Percentiles rank a stretch among this genome's conserved stretches.
Conservation (phyloP, 2,329 filamentous ascomycete species). For the Coleophoma eucalyptorum region DNA sequence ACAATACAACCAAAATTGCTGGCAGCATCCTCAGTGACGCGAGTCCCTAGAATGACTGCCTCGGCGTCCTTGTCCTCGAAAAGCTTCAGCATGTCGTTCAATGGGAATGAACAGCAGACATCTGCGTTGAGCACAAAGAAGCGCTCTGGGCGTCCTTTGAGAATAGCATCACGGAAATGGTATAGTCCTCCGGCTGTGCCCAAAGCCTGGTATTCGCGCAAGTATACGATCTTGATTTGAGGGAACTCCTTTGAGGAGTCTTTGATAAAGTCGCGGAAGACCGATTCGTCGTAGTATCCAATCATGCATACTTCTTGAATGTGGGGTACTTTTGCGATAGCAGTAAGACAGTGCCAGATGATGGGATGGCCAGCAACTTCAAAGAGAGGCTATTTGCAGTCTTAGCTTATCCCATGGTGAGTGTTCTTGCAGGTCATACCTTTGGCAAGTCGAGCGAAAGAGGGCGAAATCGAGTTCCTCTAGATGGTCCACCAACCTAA, state of each 20-base stretch:
- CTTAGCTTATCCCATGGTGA: constrained; percentile 10
- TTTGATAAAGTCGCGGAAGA: constrained; percentile 98
- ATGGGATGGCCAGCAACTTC: constrained; percentile 98
- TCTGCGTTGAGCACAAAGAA: constrained; percentile 98
- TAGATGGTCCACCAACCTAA: constrained; percentile 89
- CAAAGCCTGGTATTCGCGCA: constrained; percentile 94
- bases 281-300: constrained; percentile 96
- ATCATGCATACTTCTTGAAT: constrained; percentile 97
- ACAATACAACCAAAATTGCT: constrained; percentile 98
- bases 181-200: constrained; percentile 96
- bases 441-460: constrained; percentile 95
- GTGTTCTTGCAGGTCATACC: constrained; percentile 44
- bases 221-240: constrained; percentile 85
- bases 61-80: constrained; percentile 95
- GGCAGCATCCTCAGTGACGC: constrained; percentile 85
- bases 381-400: constrained; percentile 73
- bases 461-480: constrained; percentile 93
- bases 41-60: constrained; percentile 91
- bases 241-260: constrained; percentile 82
- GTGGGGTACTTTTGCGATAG: constrained; percentile 83
- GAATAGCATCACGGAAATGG: constrained; percentile 98
- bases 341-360: constrained; percentile 94
- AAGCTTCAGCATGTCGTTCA: constrained; percentile 91
- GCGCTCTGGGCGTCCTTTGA: constrained; percentile 90
- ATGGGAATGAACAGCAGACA: constrained; percentile 97